Conservation (phyloP, 495 filamentous ascomycete genomes). For the Cercophora newfieldiana region DNA sequence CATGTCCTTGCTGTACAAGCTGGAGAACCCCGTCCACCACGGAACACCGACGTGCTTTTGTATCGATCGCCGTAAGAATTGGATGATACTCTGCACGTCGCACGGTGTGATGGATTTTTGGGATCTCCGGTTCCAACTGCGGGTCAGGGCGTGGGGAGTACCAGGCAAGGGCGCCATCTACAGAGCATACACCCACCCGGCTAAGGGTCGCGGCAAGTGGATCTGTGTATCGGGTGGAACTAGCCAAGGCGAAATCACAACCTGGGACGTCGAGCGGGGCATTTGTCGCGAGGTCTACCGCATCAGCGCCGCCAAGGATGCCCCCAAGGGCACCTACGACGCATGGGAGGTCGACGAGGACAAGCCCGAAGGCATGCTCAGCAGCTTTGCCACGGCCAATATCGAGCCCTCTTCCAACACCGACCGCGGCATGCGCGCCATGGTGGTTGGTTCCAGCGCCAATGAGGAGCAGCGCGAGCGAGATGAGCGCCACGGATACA, state of each 20-base stretch:
- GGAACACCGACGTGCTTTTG: constrained; percentile 93
- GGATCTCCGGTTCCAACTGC: constrained; percentile 90
- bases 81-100: constrained; percentile 88
- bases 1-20: constrained; percentile 76
- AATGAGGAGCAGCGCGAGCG: constrained; percentile 52
- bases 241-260: constrained; percentile 86
- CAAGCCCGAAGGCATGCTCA: constrained; percentile 82
- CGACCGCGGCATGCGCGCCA: constrained; percentile 61
- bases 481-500: constrained; percentile 64
- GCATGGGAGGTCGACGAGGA: constrained; percentile 91
- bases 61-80: constrained; percentile 77
- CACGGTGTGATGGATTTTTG: constrained; percentile 93
- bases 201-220: constrained; percentile 72
- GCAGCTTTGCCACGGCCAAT: constrained; percentile 77
- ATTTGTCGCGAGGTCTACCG: constrained; percentile 89
- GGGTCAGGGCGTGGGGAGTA: constrained; percentile 86
- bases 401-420: constrained; percentile 56
- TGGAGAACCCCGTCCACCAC: constrained; percentile 91
- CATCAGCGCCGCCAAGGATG: constrained; percentile 55
- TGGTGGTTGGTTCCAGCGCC: constrained; percentile 53
- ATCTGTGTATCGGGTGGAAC: constrained; percentile 87
- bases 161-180: constrained; percentile 81
- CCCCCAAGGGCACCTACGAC: constrained; percentile 71
- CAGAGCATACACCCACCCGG: constrained; percentile 73
- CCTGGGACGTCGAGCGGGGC: constrained; percentile 93